Evolutionary conservation across 2,329 filamentous ascomycete genomes (phyloP), one percentile per base, ranked within the genome.

Genomic region (Penicillium sp.): DNA sequence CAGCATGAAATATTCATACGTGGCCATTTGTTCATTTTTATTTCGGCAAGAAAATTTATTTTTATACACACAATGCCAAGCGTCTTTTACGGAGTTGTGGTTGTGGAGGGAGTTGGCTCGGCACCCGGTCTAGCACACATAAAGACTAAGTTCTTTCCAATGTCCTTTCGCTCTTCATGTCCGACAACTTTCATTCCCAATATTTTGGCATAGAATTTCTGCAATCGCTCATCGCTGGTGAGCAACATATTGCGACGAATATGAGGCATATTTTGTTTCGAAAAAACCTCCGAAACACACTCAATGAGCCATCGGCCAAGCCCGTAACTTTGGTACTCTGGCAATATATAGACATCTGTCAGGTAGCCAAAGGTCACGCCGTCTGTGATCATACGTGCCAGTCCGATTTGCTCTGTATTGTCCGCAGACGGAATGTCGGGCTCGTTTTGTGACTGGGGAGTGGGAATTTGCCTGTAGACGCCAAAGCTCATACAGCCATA

Each of bases 341-440:
- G 75, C 2, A 83, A 67, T 18, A 90, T 75, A 67, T 87, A 90
- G 17, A 89, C 83, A 62, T 90, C 87, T 21, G 86, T 87, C 32
- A 88, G 70, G 61, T 88, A 91, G 27, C 81, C 85, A 60, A 89
- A 84, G 0, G 86, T 87, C 40, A 84, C 79, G 61, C 82, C 80
- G 69, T 91, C 88, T 7, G 87, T 91, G 45, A 90, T 74, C n/a
- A 88, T 68, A 27, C 88, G 78, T 1, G 79, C 80, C 49, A 86
- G 77, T 0, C 84, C 85, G 42, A 88, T 75, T 59, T 78, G 73
- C n/a, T 68, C 65, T 8, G 61, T 64, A 7, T 56, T 46, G 8
- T 49, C 34, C n/a, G 52, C 24, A 18, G 37, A 41, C 27, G 61
- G 54, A 13, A 24, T 23, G 7, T 41, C 21, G 15, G 34, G 36